Conservation (phyloP, 2,329 filamentous ascomycete genomes). For the Beauveria scarabaeidicola region DNA sequence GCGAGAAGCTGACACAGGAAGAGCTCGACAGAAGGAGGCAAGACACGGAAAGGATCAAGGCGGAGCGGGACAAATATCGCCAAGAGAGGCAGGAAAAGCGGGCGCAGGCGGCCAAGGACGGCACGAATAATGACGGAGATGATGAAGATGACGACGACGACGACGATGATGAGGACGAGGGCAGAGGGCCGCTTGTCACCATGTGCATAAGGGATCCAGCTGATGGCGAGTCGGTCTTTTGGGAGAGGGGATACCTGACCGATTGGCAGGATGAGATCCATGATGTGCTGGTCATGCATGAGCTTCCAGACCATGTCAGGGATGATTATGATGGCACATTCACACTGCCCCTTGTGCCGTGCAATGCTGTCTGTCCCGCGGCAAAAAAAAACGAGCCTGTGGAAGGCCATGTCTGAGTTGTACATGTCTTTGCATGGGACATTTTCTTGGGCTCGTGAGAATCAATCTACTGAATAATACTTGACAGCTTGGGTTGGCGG, state of each 20-base stretch:
- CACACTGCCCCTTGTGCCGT: not conserved
- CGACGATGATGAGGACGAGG: not conserved
- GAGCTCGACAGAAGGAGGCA: not conserved
- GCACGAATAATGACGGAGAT: not conserved
- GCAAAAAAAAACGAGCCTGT: not conserved
- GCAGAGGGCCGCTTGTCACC: constrained; percentile 9
- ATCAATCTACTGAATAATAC: not conserved
- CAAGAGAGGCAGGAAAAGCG: not conserved
- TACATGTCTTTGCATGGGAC: not conserved
- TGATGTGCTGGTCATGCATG: not conserved
- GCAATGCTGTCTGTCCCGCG: not conserved
- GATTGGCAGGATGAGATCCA: constrained; percentile 15
- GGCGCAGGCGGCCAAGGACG: not conserved
- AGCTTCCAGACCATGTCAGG: constrained; percentile 12
- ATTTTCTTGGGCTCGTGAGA: not conserved
- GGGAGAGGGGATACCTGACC: constrained; percentile 14
- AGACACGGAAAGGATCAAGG: constrained; percentile 3
- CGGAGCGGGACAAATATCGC: not conserved
- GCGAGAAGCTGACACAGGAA: not conserved
- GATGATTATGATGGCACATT: not conserved
- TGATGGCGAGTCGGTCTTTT: constrained; percentile 3
- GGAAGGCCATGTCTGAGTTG: not conserved
- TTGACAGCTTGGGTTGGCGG: not conserved
- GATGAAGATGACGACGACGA: not conserved
- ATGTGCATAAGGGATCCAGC: constrained; percentile 11